Evolutionary conservation across 345 rosid genomes (phyloP), one percentile per base, ranked within the genome.

Genomic region (Pelargonium nanum): DNA sequence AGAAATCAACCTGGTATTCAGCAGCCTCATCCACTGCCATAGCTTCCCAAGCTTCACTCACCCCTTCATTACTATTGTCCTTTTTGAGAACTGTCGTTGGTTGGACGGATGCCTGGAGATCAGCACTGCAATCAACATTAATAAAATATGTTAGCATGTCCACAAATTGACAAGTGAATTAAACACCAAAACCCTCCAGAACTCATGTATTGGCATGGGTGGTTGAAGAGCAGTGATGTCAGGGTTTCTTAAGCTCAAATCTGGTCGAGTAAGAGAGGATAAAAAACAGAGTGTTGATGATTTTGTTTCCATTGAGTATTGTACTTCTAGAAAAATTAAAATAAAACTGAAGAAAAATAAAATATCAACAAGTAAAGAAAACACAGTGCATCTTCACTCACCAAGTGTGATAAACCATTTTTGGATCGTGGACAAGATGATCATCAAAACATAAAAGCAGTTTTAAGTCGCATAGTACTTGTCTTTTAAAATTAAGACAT

Each of bases 1-100:
- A 19, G 58, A 52, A 34, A 64, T 48, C 44, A 60, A 93, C 90
- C 94, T 87, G 85, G 75, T 76, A 70, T 76, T 68, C 82, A 69
- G 65, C 79, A 72, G 62, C 60, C 53, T 72, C 60, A 78, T 78
- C 74, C 65, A 68, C 65, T 56, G 67, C 74, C 61, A 65, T 62
- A n/a, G 75, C 74, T 68, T 78, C 90, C 28, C 69, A 74, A 52
- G 65, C 67, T 55, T 68, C 76, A 24, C 22, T 26, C 54, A 69
- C 22, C 56, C 22, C 61, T 59, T 59, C 68, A 64, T 65, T 62
- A 58, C 52, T 70, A 60, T 60, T 62, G 50, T 71, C 81, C 61
- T 62, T 65, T 58, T 74, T 69, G 67, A 63, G 69, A 3, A 61
- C 67, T 56, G 70, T 67, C 75, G 57, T 61, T 55, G 74, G 68